Base-by-base conservation (phyloP, 1,139 yeast species). In the Suhomyces wounanorum region DNA sequence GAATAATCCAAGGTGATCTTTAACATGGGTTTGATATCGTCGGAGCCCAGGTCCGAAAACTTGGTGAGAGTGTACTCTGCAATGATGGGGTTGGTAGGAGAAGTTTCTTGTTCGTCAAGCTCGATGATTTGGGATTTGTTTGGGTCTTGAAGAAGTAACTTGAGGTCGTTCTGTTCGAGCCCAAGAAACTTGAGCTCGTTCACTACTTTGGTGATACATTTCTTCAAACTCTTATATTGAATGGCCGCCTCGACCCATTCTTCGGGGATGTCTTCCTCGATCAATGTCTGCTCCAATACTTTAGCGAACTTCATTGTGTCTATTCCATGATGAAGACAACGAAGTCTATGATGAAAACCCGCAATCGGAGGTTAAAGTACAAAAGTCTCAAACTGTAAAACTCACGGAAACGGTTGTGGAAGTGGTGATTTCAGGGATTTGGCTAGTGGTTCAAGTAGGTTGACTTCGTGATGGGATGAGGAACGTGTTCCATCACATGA, bases 201-300 rank as follows among this genome's bases (percentile, higher is more conserved):
- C 9, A 85, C 90, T 6, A 86, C 87, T 50, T 73, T 73, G 52
- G 79, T 79, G 53, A 86, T 85, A 53, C 83, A 77, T 63, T 87
- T 87, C 64, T 87, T 87, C 48, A 87, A 68, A 1, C 84, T 78
- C 61, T 87, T 87, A 65, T 87, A 87, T 59, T 85, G 87, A 48
- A 87, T 86, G 21, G 91, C 89, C 4, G 83, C 81, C 36, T 77
- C 79, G 0, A 81, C 71, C 94, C 94, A 87, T 39, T 83, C 86
- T 39, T 74, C 77, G 3, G 94, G 94, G 35, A 87, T 73, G 6
- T 80, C 78, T 43, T 83, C 87, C 51, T 81, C 84, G 33, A 73
- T 74, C 28, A 87, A 73, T 1, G 84, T 78, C 58, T 84, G 83
- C 61, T 87, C 85, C 53, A 85, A 79, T 6, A 81, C 78, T 64